Evolutionary conservation across 306 rosid species (phyloP).

Genomic region (Lupinus albus): DNA sequence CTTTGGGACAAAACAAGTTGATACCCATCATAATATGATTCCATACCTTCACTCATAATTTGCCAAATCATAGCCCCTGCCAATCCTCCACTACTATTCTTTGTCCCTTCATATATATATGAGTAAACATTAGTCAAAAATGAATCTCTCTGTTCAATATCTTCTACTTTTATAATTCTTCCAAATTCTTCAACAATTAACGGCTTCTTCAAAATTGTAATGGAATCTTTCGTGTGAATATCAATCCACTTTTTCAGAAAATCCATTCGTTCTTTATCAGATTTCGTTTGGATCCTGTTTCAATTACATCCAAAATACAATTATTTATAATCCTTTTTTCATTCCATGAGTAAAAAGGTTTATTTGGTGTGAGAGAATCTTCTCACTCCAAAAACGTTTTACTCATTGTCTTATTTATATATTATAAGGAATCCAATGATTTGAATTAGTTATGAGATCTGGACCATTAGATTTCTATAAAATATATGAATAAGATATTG

Average conservation of each 20-base stretch:
- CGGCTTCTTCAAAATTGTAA: constrained; percentile 44
- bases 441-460: too few relatives aligned
- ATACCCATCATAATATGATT: constrained; percentile 43
- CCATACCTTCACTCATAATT: constrained; percentile 45
- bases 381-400: too few relatives aligned
- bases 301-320: too few relatives aligned
- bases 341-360: too few relatives aligned
- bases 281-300: constrained; percentile 42
- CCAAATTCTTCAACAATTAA: constrained; percentile 48
- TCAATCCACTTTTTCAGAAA: constrained; percentile 39
- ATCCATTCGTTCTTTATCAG: constrained; percentile 20
- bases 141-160: constrained; percentile 18
- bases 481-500: too few relatives aligned
- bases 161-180: constrained; percentile 37
- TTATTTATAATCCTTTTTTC: too few relatives aligned
- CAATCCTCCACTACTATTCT: constrained; percentile 36
- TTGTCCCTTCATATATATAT: too few relatives aligned
- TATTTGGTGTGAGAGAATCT: too few relatives aligned
- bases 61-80: constrained; percentile 56
- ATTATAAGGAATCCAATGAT: too few relatives aligned
- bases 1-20: constrained; percentile 44
- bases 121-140: constrained; percentile 36
- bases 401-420: too few relatives aligned
- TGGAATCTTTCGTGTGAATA: constrained; percentile 38
- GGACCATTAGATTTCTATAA: too few relatives aligned